Conservation (phyloP, 352 stramenopile genomes). For the Phytophthora boehmeriae region DNA sequence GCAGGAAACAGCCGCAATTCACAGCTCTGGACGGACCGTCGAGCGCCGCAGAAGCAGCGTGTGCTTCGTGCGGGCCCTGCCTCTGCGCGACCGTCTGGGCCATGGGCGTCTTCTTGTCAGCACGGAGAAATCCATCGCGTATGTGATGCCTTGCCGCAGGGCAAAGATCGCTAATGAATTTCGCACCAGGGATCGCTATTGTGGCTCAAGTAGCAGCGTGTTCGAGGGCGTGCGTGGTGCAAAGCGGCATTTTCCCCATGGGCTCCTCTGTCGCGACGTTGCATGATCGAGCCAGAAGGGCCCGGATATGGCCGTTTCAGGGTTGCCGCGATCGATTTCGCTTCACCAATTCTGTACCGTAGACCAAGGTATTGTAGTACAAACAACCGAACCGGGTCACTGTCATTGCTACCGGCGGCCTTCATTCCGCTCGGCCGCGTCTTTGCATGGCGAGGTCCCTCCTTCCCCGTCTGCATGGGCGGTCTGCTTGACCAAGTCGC, state of each 20-base stretch:
- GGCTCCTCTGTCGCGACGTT: too few relatives aligned
- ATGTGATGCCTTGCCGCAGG: not conserved
- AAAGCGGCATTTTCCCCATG: too few relatives aligned
- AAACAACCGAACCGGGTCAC: too few relatives aligned
- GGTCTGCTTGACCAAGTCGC: constrained; percentile 1
- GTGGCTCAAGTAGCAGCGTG: not conserved
- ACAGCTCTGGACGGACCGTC: not conserved
- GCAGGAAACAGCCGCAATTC: constrained; percentile 2
- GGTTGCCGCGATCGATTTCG: too few relatives aligned
- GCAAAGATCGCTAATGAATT: not conserved
- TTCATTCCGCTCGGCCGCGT: constrained; percentile 9
- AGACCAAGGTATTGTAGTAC: too few relatives aligned
- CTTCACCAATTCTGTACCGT: too few relatives aligned
- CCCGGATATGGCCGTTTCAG: too few relatives aligned
- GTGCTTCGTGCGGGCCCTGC: not conserved
- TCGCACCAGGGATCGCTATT: not conserved
- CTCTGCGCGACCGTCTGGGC: not conserved
- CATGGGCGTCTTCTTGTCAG: too few relatives aligned
- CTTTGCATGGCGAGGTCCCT: constrained; percentile 31
- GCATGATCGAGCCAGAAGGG: too few relatives aligned
- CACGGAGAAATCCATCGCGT: not conserved
- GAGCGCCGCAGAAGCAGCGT: not conserved
- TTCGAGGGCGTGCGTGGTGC: too few relatives aligned
- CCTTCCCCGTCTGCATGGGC: constrained; percentile 38
- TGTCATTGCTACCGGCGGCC: constrained; percentile 3